Evolutionary conservation across 345 rosid species (phyloP).

Genomic region (Microthlaspi erraticum): DNA sequence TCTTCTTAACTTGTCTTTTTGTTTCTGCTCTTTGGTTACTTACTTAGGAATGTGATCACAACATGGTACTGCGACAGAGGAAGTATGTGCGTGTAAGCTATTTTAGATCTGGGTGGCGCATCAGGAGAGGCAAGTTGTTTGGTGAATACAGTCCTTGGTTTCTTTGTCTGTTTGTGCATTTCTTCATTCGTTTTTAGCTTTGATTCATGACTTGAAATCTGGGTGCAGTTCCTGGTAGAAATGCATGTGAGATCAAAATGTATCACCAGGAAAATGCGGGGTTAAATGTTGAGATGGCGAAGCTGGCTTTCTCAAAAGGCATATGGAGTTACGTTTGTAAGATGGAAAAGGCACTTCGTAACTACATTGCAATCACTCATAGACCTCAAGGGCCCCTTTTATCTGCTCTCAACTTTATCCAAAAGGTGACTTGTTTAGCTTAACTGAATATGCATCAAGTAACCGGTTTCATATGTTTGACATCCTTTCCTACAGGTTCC

Average conservation of each 20-base stretch:
- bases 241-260: slow-evolving; percentile 86
- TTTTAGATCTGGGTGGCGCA: slow-evolving; percentile 96
- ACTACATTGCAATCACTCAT: slow-evolving; percentile 48
- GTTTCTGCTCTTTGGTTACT: slow-evolving; percentile 29
- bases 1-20: slow-evolving; percentile 17
- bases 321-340: slow-evolving; percentile 94
- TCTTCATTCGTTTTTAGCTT: neutral
- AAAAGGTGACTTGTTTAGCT: slow-evolving; percentile 59
- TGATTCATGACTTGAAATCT: slow-evolving; percentile 18
- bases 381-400: slow-evolving; percentile 46
- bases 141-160: neutral
- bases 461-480: slow-evolving; percentile 15
- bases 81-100: slow-evolving; percentile 77
- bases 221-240: slow-evolving; percentile 73
- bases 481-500: slow-evolving; percentile 59
- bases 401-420: slow-evolving; percentile 59
- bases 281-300: slow-evolving; percentile 84
- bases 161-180: neutral
- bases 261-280: slow-evolving; percentile 95
- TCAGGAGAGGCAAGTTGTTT: slow-evolving; percentile 67
- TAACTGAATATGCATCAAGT: neutral
- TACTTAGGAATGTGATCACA: slow-evolving; percentile 83
- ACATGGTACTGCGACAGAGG: slow-evolving; percentile 60
- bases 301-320: slow-evolving; percentile 84
- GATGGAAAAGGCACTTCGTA: slow-evolving; percentile 82